These are phyloP conservation scores for Mallotus repandus DNA, from an alignment of 441 rosid species.

Conservation along the genomic window DNA sequence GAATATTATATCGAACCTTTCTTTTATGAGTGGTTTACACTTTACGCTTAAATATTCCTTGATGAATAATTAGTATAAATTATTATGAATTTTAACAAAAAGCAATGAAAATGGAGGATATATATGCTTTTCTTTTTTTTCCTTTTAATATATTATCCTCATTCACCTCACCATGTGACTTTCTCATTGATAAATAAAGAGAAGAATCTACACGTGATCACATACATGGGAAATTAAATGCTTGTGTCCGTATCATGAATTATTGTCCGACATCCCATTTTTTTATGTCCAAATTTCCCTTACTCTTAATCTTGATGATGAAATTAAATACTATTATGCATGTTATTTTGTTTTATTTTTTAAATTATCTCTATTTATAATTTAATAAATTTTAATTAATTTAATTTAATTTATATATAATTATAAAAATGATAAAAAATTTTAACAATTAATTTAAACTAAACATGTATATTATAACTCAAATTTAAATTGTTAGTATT, in stretches of 20 bases:
- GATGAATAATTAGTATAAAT: too few species aligned
- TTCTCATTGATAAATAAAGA: neutral
- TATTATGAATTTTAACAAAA: too few species aligned
- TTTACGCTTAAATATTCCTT: too few species aligned
- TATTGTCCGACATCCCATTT: slow-evolving; percentile 14
- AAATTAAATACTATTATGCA: neutral
- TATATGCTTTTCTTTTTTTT: neutral
- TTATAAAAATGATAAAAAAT: too few species aligned
- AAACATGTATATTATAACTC: too few species aligned
- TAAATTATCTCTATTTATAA: too few species aligned
- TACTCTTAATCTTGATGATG: neutral
- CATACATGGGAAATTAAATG: neutral
- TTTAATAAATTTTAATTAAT: too few species aligned
- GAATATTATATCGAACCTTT: too few species aligned
- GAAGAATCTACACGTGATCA: neutral
- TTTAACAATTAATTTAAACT: too few species aligned
- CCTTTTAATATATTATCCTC: neutral
- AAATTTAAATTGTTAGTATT: too few species aligned
- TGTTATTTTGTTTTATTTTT: neutral
- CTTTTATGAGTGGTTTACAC: too few species aligned
- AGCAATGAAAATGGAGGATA: neutral
- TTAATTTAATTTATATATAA: too few species aligned
- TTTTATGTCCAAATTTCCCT: neutral
- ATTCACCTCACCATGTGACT: neutral
- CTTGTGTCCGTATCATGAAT: neutral